Evolutionary conservation across 2,329 filamentous ascomycete species (phyloP).

Genomic region (Ascochyta clinopodiicola): DNA sequence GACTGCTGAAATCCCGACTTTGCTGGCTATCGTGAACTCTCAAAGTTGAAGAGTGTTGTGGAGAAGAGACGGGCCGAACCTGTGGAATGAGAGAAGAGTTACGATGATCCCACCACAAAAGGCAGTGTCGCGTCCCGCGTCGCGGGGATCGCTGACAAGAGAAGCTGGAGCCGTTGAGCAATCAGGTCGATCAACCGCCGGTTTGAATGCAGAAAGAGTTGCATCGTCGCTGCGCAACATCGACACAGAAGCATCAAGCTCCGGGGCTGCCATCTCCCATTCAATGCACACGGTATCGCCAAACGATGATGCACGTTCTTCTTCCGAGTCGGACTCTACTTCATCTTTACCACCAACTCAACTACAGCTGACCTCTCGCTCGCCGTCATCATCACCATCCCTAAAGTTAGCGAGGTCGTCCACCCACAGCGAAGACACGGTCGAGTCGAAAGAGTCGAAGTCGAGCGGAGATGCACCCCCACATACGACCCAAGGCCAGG

Average conservation of each 20-base stretch:
- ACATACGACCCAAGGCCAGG: neutral
- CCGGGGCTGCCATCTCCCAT: neutral
- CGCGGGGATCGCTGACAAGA: constrained; percentile 16
- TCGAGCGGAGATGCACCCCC: constrained; percentile 4
- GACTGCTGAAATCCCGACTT: neutral
- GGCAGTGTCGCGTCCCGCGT: constrained; percentile 25
- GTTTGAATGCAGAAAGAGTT: constrained; percentile 29
- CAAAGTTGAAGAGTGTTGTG: neutral
- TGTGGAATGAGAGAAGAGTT: constrained; percentile 15
- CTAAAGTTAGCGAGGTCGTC: constrained; percentile 3
- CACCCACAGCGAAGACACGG: constrained; percentile 18
- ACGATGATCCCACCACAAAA: constrained; percentile 33
- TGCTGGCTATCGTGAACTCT: neutral
- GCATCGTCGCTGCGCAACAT: constrained; percentile 25
- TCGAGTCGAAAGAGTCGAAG: constrained; percentile 2
- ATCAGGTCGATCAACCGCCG: constrained; percentile 29
- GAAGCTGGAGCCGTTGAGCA: constrained; percentile 26
- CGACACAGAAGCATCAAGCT: constrained; percentile 6
- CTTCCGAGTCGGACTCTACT: neutral
- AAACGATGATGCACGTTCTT: neutral
- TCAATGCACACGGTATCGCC: constrained; percentile 9
- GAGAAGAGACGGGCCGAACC: constrained; percentile 7
- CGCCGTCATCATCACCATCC: constrained; percentile 3
- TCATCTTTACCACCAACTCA: neutral
- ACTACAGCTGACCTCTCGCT: neutral